These are phyloP conservation scores for Eucalyptus sp. DNA, from an alignment of 345 rosid genomes.

Conservation along the genomic window DNA sequence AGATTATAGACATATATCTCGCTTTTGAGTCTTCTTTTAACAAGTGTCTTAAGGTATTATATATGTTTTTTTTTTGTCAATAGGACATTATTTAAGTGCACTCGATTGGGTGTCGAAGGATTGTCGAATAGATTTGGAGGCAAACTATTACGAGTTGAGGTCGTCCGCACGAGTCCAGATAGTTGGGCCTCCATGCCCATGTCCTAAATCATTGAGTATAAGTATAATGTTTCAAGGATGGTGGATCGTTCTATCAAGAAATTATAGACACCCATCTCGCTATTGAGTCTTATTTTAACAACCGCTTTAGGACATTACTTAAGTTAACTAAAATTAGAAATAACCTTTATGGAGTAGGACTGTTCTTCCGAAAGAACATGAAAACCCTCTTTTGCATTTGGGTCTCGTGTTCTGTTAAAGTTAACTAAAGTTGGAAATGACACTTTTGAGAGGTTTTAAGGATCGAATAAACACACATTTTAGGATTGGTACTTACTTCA, in stretches of 20 bases:
- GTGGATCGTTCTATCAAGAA: neutral
- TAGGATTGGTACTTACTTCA: neutral
- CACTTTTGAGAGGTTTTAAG: neutral
- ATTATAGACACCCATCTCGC: neutral
- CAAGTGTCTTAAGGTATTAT: neutral
- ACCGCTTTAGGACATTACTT: neutral
- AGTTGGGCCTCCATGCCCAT: neutral
- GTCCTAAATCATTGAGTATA: neutral
- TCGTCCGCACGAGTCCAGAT: accelerated
- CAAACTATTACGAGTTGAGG: neutral
- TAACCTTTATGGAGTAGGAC: neutral
- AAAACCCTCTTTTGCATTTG: neutral
- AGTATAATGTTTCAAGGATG: neutral
- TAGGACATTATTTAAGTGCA: no score
- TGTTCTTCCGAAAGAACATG: neutral
- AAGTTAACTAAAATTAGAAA: neutral
- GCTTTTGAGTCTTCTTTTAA: no score
- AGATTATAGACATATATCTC: neutral
- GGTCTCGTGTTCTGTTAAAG: neutral
- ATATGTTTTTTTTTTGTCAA: no score
- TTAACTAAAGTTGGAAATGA: neutral
- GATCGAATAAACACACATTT: neutral
- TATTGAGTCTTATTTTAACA: neutral
- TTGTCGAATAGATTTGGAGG: neutral
- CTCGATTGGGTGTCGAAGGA: accelerated